Percentiles rank a stretch among this genome's conserved stretches.
Evolutionary conservation across 148 eudicot genomes (phyloP).

Genomic region (Fagopyrum esculentum): DNA sequence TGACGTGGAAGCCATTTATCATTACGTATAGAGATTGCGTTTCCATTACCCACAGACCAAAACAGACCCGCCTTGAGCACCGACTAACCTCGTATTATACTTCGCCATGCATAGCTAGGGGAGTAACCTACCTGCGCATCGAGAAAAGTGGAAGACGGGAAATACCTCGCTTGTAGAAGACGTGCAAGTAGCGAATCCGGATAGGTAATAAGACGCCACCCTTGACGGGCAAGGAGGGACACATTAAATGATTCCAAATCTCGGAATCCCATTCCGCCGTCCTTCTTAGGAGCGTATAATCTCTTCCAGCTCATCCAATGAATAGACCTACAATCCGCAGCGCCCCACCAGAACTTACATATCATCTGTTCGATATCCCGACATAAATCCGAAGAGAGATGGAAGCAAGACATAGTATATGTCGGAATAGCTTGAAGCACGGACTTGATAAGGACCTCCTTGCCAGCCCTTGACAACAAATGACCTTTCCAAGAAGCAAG

Average conservation of each 20-base stretch:
- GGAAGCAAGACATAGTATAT: not conserved
- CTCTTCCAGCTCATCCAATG: not conserved
- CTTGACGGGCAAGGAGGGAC: not conserved
- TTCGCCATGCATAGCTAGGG: not conserved
- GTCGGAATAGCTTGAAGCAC: not conserved
- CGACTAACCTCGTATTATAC: not conserved
- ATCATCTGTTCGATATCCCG: not conserved
- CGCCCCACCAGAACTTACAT: not conserved
- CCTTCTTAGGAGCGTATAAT: not conserved
- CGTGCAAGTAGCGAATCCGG: not conserved
- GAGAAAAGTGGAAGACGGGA: not conserved
- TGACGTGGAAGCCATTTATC: not conserved
- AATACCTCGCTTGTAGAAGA: not conserved
- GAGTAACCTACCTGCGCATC: not conserved
- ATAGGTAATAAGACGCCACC: not conserved
- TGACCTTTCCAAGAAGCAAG: not conserved
- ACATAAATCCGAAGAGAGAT: not conserved
- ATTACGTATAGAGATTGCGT: not conserved
- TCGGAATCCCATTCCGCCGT: not conserved
- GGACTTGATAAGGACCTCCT: not conserved
- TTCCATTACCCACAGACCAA: not conserved
- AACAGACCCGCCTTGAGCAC: not conserved
- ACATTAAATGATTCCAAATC: not conserved
- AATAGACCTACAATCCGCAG: not conserved
- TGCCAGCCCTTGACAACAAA: not conserved